These are phyloP conservation scores for Halenospora varia DNA, from an alignment of 495 filamentous ascomycete genomes.

Conservation along the genomic window DNA sequence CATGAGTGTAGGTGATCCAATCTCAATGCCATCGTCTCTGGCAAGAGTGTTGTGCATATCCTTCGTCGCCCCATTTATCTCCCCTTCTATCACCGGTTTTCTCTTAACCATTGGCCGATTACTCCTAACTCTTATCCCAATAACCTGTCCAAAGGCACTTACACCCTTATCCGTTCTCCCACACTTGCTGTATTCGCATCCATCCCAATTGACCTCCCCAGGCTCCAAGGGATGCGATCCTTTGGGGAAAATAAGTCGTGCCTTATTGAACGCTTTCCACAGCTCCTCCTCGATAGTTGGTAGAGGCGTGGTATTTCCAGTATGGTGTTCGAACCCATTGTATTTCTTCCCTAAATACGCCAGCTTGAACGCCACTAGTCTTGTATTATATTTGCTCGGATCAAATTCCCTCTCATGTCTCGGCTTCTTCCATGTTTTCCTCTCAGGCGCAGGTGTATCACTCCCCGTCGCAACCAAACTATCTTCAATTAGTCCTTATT, in stretches of 20 bases:
- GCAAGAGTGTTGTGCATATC: constrained; percentile 19
- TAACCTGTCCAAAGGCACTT: constrained; percentile 94
- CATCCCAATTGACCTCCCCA: constrained; percentile 63
- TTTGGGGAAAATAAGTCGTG: constrained; percentile 72
- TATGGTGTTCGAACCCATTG: constrained; percentile 84
- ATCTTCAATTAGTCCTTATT: neutral
- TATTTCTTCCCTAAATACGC: constrained; percentile 90
- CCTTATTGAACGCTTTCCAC: constrained; percentile 82
- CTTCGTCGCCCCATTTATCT: constrained; percentile 21
- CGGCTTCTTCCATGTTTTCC: constrained; percentile 25
- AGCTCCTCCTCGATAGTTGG: constrained; percentile 88
- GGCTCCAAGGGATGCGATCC: constrained; percentile 27
- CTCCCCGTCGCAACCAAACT: neutral
- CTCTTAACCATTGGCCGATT: constrained; percentile 50
- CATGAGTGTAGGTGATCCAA: constrained; percentile 7
- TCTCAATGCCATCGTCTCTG: constrained; percentile 11
- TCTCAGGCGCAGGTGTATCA: constrained; percentile 6
- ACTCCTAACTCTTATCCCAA: constrained; percentile 77
- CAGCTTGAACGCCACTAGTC: constrained; percentile 85
- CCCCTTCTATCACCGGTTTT: constrained; percentile 2
- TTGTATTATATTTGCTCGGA: constrained; percentile 73
- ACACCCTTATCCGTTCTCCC: constrained; percentile 91
- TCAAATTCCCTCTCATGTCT: constrained; percentile 58
- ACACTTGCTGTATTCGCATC: constrained; percentile 87
- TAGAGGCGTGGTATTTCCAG: constrained; percentile 56